A percentile compares a stretch with the other conserved stretches of the same genome.
These are phyloP conservation scores for Rhizopogon vesiculosus DNA, from an alignment of 768 basidiomycete species.

Conservation along the genomic window DNA sequence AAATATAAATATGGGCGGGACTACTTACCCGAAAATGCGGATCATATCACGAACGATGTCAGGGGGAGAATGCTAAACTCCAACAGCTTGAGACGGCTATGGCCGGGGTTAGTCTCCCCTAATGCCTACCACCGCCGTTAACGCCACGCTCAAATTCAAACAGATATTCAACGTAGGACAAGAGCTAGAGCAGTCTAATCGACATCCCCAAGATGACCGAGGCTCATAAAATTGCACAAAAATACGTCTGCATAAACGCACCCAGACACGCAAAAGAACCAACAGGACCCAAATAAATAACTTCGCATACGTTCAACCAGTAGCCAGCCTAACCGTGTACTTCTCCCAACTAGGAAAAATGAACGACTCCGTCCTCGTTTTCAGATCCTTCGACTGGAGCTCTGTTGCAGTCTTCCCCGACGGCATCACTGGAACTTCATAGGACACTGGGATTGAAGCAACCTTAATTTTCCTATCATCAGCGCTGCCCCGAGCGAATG, in stretches of 20 bases:
- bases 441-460: slow-evolving; percentile 38
- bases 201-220: not conserved
- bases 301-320: slow-evolving; percentile 6
- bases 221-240: not conserved
- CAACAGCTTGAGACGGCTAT: too few relatives aligned
- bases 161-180: not conserved
- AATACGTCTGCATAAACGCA: not conserved
- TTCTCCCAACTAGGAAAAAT: slow-evolving; percentile 63
- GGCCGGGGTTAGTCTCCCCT: too few relatives aligned
- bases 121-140: too few relatives aligned
- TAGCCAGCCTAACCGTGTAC: slow-evolving; percentile 45
- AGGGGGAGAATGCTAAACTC: too few relatives aligned
- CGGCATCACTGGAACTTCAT: slow-evolving; percentile 26
- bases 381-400: slow-evolving; percentile 23
- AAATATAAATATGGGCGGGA: too few relatives aligned
- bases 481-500: slow-evolving; percentile 45
- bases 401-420: slow-evolving; percentile 18
- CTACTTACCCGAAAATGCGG: too few relatives aligned
- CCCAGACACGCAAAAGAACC: not conserved
- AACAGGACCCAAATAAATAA: not conserved
- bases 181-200: not conserved
- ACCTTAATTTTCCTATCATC: slow-evolving; percentile 57
- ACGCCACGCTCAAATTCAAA: not conserved
- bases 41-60: too few relatives aligned
- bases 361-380: slow-evolving; percentile 39